A percentile compares a stretch with the other conserved stretches of the same genome.
Evolutionary conservation across 2,329 filamentous ascomycete genomes (phyloP).

Genomic region (Stachybotrys elegans): DNA sequence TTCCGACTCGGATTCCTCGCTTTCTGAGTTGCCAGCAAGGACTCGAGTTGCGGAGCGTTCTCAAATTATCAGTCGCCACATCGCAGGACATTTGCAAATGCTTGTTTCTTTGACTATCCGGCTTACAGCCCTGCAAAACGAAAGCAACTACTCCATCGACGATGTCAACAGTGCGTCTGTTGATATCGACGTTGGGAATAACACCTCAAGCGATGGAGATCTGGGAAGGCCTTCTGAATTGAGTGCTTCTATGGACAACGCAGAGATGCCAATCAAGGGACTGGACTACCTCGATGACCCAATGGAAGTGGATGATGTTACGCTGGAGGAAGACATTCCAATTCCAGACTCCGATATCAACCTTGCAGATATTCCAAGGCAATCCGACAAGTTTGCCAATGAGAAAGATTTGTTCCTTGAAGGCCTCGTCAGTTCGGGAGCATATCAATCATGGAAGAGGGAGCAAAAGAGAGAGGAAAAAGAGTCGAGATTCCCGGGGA

Average conservation of each 20-base stretch:
- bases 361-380: neutral
- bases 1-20: neutral
- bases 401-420: neutral
- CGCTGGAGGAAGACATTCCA: neutral
- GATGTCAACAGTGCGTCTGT: slow-evolving; percentile 4
- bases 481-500: too few relatives aligned
- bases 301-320: neutral
- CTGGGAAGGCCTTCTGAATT: neutral
- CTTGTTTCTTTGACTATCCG: slow-evolving; percentile 8
- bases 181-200: slow-evolving; percentile 3
- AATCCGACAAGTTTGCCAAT: neutral
- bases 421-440: neutral
- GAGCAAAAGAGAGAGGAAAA: too few relatives aligned
- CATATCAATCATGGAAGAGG: neutral
- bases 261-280: neutral
- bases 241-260: neutral
- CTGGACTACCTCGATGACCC: neutral
- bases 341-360: neutral
- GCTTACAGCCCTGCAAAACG: slow-evolving; percentile 2
- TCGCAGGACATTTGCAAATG: slow-evolving; percentile 8
- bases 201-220: neutral
- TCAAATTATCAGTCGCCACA: slow-evolving; percentile 2
- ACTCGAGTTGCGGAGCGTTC: neutral
- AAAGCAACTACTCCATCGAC: neutral
- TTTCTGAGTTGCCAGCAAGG: neutral